These are phyloP conservation scores for Xylaria nigripes DNA, from an alignment of 495 filamentous ascomycete genomes.

Conservation along the genomic window DNA sequence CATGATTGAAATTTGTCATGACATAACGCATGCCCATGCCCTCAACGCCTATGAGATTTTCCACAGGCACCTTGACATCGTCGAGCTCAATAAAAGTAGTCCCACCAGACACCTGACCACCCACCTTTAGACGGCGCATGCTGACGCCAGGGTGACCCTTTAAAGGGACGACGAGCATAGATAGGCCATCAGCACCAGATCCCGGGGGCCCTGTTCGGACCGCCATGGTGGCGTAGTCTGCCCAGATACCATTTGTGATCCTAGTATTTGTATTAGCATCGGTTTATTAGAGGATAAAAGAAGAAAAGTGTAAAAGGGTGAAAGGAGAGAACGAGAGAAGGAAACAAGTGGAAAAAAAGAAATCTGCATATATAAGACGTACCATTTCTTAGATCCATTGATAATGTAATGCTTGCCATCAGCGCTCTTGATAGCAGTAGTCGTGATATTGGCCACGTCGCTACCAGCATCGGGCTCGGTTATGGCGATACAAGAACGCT, in stretches of 20 bases:
- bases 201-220: constrained; percentile 63
- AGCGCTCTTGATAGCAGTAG: constrained; percentile 53
- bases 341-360: neutral
- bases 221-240: constrained; percentile 62
- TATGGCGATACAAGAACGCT: constrained; percentile 65
- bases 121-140: constrained; percentile 56
- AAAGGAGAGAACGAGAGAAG: neutral
- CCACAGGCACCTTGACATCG: constrained; percentile 59
- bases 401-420: constrained; percentile 55
- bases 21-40: constrained; percentile 65
- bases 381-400: constrained; percentile 76
- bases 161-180: constrained; percentile 59
- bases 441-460: constrained; percentile 64
- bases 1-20: constrained; percentile 83
- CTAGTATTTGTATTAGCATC: constrained; percentile 20
- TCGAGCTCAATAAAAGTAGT: constrained; percentile 73
- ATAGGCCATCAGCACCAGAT: constrained; percentile 51
- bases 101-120: constrained; percentile 53
- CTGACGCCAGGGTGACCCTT: constrained; percentile 53
- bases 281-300: too few species aligned
- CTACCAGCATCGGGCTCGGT: constrained; percentile 66
- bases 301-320: too few species aligned
- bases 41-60: constrained; percentile 63
- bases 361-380: too few species aligned
- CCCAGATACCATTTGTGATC: constrained; percentile 75